Evolutionary conservation across 2,329 filamentous ascomycete genomes (phyloP).

Genomic region (Microdochium nivale): DNA sequence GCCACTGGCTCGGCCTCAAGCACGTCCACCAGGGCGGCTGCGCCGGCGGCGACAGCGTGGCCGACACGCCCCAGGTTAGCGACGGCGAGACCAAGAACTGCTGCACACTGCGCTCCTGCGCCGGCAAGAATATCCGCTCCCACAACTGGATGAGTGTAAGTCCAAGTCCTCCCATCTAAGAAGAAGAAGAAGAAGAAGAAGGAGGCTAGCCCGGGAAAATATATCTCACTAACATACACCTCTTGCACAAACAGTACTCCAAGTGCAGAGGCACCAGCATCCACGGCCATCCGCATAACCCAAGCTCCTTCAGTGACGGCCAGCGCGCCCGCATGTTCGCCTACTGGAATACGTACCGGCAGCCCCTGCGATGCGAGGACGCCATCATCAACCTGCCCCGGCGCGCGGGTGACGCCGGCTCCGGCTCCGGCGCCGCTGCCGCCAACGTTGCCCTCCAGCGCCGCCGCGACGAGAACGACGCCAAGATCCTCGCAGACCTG

Average conservation of each 20-base stretch:
- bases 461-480: not conserved
- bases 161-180: not conserved
- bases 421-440: no score
- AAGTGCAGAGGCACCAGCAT: not conserved
- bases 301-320: not conserved
- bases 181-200: no score
- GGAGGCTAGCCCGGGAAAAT: no score
- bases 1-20: not conserved
- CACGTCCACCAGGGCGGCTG: not conserved
- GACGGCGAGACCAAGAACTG: not conserved
- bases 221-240: not conserved
- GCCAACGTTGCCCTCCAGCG: not conserved
- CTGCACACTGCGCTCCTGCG: not conserved
- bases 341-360: not conserved
- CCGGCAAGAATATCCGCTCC: not conserved
- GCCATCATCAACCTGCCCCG: not conserved
- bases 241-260: not conserved
- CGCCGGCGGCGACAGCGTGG: not conserved
- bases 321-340: not conserved
- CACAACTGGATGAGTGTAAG: not conserved
- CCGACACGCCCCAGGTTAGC: not conserved
- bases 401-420: not conserved
- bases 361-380: not conserved
- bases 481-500: no score
- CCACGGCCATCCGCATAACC: not conserved